Conservation (phyloP, 1,284 basidiomycete genomes). For the Sporisorium reilianum region DNA sequence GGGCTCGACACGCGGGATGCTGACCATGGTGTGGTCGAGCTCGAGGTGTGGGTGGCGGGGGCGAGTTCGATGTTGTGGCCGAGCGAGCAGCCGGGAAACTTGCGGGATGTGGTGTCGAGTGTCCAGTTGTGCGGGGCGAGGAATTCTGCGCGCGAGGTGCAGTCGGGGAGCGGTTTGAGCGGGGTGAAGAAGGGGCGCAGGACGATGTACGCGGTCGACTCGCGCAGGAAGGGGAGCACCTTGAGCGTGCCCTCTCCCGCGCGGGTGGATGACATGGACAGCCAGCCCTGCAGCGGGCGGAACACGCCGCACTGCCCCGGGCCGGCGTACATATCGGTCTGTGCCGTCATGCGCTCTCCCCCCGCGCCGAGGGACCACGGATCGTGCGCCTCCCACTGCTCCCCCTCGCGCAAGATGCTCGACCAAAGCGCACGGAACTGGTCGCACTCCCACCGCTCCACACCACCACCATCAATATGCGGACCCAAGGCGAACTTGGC, state of each 20-base stretch:
- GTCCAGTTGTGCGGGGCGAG: constrained; percentile 57
- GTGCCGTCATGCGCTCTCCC: constrained; percentile 47
- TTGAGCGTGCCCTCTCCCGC: constrained; percentile 80
- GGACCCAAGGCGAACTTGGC: constrained; percentile 78
- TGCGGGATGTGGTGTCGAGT: constrained; percentile 74
- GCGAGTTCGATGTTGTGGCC: constrained; percentile 78
- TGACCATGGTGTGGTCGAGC: constrained; percentile 77
- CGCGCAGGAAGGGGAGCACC: constrained; percentile 80
- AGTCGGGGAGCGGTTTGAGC: constrained; percentile 10
- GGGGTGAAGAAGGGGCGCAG: constrained; percentile 81
- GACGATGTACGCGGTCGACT: constrained; percentile 81
- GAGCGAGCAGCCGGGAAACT: constrained; percentile 75
- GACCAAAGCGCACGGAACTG: constrained; percentile 75
- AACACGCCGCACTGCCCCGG: constrained; percentile 78
- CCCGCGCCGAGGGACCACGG: constrained; percentile 66
- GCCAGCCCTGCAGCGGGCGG: constrained; percentile 81
- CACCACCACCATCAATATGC: constrained; percentile 80
- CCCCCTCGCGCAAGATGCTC: constrained; percentile 74
- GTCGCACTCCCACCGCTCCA: constrained; percentile 83
- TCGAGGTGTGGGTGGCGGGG: constrained; percentile 78
- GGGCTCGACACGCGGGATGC: constrained; percentile 76
- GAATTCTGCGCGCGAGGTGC: constrained; percentile 9
- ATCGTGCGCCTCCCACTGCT: constrained; percentile 72
- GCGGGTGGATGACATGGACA: constrained; percentile 75
- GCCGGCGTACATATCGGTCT: constrained; percentile 58